Evolutionary conservation across 129 eudicot species (phyloP).

Genomic region (Saussurea involucrata): DNA sequence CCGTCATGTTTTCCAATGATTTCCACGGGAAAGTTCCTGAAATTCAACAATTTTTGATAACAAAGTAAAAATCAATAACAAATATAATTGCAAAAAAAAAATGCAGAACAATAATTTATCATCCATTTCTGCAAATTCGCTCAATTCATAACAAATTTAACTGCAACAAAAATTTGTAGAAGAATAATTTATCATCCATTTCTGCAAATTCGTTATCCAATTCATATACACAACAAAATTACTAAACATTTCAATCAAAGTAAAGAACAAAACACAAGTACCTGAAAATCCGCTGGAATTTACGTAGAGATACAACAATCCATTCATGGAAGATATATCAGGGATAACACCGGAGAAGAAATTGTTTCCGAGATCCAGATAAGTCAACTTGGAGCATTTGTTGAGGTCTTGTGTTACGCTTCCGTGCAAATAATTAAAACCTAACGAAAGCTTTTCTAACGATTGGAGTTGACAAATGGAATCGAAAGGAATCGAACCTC

Average conservation of each 20-base stretch:
- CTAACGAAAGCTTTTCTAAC: slow-evolving; percentile 59
- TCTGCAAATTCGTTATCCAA: neutral
- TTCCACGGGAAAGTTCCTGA: slow-evolving; percentile 69
- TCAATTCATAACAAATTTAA: neutral
- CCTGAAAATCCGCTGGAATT: slow-evolving; percentile 59
- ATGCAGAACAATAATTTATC: neutral
- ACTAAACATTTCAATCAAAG: neutral
- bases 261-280: neutral
- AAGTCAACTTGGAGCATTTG: slow-evolving; percentile 44
- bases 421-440: slow-evolving; percentile 48
- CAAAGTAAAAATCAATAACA: neutral
- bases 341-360: slow-evolving; percentile 59
- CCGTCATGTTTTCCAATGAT: slow-evolving; percentile 52
- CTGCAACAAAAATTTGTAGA: neutral
- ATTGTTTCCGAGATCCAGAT: slow-evolving; percentile 83
- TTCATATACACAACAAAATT: neutral
- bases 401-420: slow-evolving; percentile 31
- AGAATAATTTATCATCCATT: neutral
- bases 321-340: slow-evolving; percentile 42
- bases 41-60: neutral
- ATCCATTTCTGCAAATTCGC: neutral
- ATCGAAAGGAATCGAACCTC: slow-evolving; percentile 53
- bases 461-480: slow-evolving; percentile 51
- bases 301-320: slow-evolving; percentile 39
- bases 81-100: neutral